Evolutionary conservation across 768 basidiomycete genomes (phyloP), one percentile per base, ranked within the genome.

Genomic region (Phaeotremella fagi): DNA sequence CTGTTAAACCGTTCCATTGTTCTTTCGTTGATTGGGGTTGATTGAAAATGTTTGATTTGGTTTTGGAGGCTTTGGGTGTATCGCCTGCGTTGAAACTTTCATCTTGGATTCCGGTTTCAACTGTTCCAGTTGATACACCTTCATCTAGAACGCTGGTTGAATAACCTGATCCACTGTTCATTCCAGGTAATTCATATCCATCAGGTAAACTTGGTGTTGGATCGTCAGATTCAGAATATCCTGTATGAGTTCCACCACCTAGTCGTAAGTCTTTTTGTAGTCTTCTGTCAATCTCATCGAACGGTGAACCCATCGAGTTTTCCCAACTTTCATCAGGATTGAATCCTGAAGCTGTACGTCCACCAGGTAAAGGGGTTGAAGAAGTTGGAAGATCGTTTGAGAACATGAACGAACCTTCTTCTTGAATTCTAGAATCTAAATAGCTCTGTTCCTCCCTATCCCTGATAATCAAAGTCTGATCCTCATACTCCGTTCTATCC

Each of bases 351-450:
- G 27, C 26, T 35, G 41, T 48, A n/a, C 16, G 47, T 7, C 49
- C 14, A 12, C 42, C 55, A 9, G 79, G 82, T 7, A 86, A 84
- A 16, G 88, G 89, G 1, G 88, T 90, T 2, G 88, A 90, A 1
- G 87, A 86, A 50, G 85, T 46, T 48, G 20, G 78, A 0, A 85
- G 85, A 6, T 80, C 86, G 46, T 84, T 82, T 3, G 79, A 79
- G 14, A 86, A 86, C 71, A 84, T 78, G 71, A 90, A 92, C 3
- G 87, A 88, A 50, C 76, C 80, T 55, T 88, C 85, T 20, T 59
- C 56, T 4, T 56, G 27, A 80, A 82, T 31, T 79, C 78, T 5
- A 14, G 58, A 55, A 44, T 60, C 24, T 11, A 41, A 20, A 18
- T 41, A 41, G 20, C 31, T 33, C 11, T 50, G 52, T 16, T 58